Base-by-base conservation (phyloP, 805 yeast genomes). In the Kodamaea laetipori region DNA sequence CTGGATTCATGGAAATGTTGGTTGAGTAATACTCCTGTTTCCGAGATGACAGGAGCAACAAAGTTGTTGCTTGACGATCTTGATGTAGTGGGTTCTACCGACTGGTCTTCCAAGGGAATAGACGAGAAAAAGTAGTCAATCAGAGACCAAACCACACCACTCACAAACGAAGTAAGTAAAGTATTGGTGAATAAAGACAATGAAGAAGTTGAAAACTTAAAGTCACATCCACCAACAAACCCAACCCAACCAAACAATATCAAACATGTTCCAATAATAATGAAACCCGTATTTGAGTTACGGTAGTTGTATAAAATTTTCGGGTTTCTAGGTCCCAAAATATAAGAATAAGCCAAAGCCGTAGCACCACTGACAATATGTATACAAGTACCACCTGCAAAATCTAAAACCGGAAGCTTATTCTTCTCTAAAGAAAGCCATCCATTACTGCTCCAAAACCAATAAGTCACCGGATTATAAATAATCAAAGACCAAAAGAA, bases 301-400 rank as follows among this genome's bases (percentile, higher is more conserved):
- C 70, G 52, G 48, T 71, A 71, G 37, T 70, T 57, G 49, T 57
- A 54, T 5, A 70, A 55, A 6, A 68, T 47, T 43, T 64, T 66
- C 1, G 73, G 63, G 41, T 69, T 69, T 40, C 76, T 54, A 8
- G 74, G 73, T 0, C 76, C 76, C 42, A 71, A 53, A 15, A 65
- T 58, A 48, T 65, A 70, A 9, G 74, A 69, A 45, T 71, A 71
- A 3, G 74, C 74, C 41, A 71, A 58, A 3, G 69, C 60, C 7
- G 76, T 71, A 43, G 70, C 69, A n/a, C 76, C 76, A 50, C 74
- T 64, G 3, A 70, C 73, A 25, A 69, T 55, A 46, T 71, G 76
- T n/a, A 71, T 61, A 49, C 73, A 67, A 35, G 60, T 66, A 8
- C 75, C 76, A 8, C 76, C 76, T 4, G 76, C 75, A 56, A 70